Evolutionary conservation across 371 early-diverging fungal genomes (phyloP), one percentile per base, ranked within the genome.

Genomic region (Smittium mucronatum): DNA sequence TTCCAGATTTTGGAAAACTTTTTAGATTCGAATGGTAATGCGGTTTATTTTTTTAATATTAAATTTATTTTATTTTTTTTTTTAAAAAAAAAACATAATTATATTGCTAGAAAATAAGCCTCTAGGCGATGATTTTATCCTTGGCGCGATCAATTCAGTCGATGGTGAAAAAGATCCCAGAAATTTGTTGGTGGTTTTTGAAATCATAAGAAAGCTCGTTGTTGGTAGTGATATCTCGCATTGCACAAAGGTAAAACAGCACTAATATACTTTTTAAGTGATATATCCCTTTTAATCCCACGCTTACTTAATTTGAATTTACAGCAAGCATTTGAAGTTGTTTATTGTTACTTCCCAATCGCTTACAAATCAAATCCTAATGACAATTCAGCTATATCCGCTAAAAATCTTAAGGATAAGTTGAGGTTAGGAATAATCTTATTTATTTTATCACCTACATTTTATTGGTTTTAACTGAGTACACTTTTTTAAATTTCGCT

Each of bases 121-220:
- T 47, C 11, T 47, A 57, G 81, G 71, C 69, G 70, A 67, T 21
- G 87, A 88, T 33, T 93, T 96, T 80, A 85, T 94, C 1, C 79
- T 82, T 68, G 94, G 93, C 34, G 95, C 90, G 73, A 87, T 93
- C 8, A 85, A 89, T 73, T 81, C 85, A 30, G 85, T 98, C 83
- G 98, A 97, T 74, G 96, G 96, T 31, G 99, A 98, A 75, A 98
- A 97, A 80, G 99, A 98, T 75, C 99, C 99, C 11, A 82, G 97
- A 60, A 93, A 94, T 75, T 79, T 98, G 68, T 80, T 94, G 76
- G 72, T 90, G 36, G 91, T 89, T 0, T 98, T 98, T 76, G 80
- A 86, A 36, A 80, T 88, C 2, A 81, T 89, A 68, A 82, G 83
- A 57, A 72, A 68, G 47, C 85, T 96, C 29, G 83, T 86, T 15